Conservation (phyloP, 805 yeast genomes). For the Tetrapisispora taiwanensis region DNA sequence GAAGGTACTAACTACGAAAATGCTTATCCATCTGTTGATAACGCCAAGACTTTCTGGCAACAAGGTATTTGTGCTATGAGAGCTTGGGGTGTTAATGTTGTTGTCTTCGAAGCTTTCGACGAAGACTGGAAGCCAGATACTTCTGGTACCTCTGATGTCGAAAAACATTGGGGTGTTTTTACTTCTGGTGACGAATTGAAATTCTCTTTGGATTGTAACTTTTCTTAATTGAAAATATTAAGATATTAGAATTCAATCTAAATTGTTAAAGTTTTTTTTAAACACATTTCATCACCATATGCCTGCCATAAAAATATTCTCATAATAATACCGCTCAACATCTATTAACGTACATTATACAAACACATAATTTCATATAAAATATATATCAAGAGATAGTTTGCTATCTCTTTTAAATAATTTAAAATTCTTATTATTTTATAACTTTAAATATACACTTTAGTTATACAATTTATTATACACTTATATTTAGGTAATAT, state of each 20-base stretch:
- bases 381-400: not conserved
- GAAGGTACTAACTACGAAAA: conserved; percentile 62
- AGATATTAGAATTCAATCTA: no score
- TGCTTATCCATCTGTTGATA: conserved; percentile 57
- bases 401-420: not conserved
- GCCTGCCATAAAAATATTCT: not conserved
- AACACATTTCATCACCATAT: not conserved
- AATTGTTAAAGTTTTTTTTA: not conserved
- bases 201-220: conserved; percentile 40
- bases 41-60: conserved; percentile 77
- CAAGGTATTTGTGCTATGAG: conserved; percentile 86
- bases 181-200: conserved; percentile 40
- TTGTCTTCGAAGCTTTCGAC: conserved; percentile 90
- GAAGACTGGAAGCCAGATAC: conserved; percentile 94
- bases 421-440: not conserved
- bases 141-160: conserved; percentile 77
- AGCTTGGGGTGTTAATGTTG: conserved; percentile 91
- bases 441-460: not conserved
- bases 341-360: not conserved
- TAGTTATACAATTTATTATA: no score
- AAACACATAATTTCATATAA: not conserved
- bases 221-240: conserved; percentile 9
- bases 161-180: conserved; percentile 92
- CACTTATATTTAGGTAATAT: no score
- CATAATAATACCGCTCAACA: not conserved